These are phyloP conservation scores for Rhinocladiella similis DNA, from an alignment of 2,329 filamentous ascomycete genomes.

Conservation along the genomic window DNA sequence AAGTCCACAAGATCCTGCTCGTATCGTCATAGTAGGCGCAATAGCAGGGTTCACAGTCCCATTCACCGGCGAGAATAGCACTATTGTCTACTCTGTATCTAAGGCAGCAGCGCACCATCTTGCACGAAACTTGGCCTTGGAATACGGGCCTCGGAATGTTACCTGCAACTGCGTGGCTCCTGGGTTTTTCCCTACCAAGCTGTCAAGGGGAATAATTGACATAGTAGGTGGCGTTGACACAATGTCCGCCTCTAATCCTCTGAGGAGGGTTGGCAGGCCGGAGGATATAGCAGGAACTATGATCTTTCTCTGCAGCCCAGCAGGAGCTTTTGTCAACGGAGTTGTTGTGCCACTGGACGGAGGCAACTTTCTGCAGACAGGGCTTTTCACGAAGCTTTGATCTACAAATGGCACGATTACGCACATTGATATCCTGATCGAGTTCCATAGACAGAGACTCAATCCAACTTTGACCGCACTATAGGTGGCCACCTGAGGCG, in stretches of 20 bases:
- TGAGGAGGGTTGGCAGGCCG: slow-evolving; percentile 66
- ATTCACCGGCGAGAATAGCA: slow-evolving; percentile 14
- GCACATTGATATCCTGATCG: no score
- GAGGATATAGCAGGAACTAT: slow-evolving; percentile 78
- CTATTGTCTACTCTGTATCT: slow-evolving; percentile 37
- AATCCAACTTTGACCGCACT: no score
- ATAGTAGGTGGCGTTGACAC: slow-evolving; percentile 17
- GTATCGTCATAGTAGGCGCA: slow-evolving; percentile 19
- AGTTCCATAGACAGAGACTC: no score
- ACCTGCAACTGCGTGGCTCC: slow-evolving; percentile 41
- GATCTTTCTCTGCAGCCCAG: slow-evolving; percentile 67
- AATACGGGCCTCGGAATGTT: slow-evolving; percentile 41
- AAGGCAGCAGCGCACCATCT: slow-evolving; percentile 43
- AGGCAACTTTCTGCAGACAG: slow-evolving; percentile 36
- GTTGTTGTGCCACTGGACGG: slow-evolving; percentile 65
- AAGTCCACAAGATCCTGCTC: slow-evolving; percentile 8
- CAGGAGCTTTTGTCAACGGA: slow-evolving; percentile 67
- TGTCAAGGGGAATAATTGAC: slow-evolving; percentile 21
- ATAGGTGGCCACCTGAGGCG: no score
- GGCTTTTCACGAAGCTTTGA: no score
- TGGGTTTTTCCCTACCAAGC: slow-evolving; percentile 33
- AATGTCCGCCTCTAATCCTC: slow-evolving; percentile 54
- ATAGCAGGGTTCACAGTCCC: slow-evolving; percentile 20
- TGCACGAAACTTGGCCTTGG: slow-evolving; percentile 40
- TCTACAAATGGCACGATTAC: no score